Evolutionary conservation across 2,329 filamentous ascomycete species (phyloP).

Genomic region (Colletotrichum zoysiae): DNA sequence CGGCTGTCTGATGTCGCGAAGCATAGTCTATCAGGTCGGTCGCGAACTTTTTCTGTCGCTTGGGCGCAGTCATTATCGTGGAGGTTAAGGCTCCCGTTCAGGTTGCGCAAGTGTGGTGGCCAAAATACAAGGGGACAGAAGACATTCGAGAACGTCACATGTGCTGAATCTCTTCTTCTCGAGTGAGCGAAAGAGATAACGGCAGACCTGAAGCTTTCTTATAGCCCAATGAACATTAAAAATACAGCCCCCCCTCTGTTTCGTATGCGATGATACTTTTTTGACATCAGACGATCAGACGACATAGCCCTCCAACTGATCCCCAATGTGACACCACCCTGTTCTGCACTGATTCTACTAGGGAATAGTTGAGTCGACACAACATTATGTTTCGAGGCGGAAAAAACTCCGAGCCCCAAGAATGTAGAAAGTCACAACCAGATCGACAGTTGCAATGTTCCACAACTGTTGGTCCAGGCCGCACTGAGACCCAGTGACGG

Average conservation of each 20-base stretch:
- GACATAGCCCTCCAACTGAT: neutral
- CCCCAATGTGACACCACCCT: neutral
- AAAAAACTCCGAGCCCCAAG: neutral
- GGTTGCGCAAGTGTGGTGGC: neutral
- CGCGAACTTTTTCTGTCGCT: slow-evolving; percentile 53
- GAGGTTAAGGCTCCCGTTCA: neutral
- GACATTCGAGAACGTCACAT: neutral
- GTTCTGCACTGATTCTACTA: too few relatives aligned
- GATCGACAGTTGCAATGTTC: slow-evolving; percentile 14
- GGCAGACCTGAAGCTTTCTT: slow-evolving; percentile 2
- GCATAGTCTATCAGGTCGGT: slow-evolving; percentile 57
- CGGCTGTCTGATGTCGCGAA: slow-evolving; percentile 46
- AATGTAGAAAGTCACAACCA: neutral
- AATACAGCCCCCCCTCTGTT: slow-evolving; percentile 2
- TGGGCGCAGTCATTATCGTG: slow-evolving; percentile 42
- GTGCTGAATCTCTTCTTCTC: neutral
- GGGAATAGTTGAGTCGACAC: neutral
- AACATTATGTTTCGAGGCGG: neutral
- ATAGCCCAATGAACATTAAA: neutral
- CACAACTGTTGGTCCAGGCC: too few relatives aligned
- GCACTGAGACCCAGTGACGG: too few relatives aligned
- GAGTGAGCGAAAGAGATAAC: neutral
- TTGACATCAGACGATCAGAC: slow-evolving; percentile 21
- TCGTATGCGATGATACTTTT: slow-evolving; percentile 24
- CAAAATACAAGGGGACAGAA: too few relatives aligned